Base-by-base conservation (phyloP, 2,329 filamentous ascomycete species). In the Thermochaetoides dissita region DNA sequence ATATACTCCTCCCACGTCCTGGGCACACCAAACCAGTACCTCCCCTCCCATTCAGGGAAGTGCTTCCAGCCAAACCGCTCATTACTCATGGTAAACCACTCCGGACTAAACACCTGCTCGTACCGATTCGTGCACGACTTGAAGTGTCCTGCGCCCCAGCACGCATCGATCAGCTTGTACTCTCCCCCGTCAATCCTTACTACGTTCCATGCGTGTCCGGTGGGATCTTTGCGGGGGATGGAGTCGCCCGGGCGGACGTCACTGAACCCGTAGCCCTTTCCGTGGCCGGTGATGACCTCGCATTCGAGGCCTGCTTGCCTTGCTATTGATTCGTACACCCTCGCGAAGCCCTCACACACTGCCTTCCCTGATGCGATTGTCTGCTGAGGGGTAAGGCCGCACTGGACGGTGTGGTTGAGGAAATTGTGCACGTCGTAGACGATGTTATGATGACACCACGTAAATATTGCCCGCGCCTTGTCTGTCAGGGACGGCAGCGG, bases 401-500 rank as follows among this genome's bases (percentile, higher is more conserved):
- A 67, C 48, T 77, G 71, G 30, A 94, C 66, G 37, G 67, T 76
- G 32, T 79, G 74, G 43, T 71, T 74, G 56, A 93, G 93, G 64
- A 95, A 94, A 24, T 79, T 73, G 28, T 75, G 70, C 0, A 78
- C 76, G 57, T 96, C 85, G 58, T 96, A 98, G 37, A 71, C 71
- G 44, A 98, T 79, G 53, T 96, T 96, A 61, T 96, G 80, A 61
- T 96, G 89, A 34, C 88, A 77, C 91, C 91, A 98, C 1, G 84
- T 85, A 58, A 96, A 96, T 46, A 98, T 84, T 2, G 79, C 86
- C 29, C 91, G 74, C 2, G 91, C 89, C 64, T 95, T 95, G 60
- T 96, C 89, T 0, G 89, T 94, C 1, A 68, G 64, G 1, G 85
- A 94, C 1, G 76, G 63, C 56, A 96, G 95, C 0, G 83, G 81